Evolutionary conservation across 345 rosid species (phyloP).

Genomic region (Eucalyptus tenuipes): DNA sequence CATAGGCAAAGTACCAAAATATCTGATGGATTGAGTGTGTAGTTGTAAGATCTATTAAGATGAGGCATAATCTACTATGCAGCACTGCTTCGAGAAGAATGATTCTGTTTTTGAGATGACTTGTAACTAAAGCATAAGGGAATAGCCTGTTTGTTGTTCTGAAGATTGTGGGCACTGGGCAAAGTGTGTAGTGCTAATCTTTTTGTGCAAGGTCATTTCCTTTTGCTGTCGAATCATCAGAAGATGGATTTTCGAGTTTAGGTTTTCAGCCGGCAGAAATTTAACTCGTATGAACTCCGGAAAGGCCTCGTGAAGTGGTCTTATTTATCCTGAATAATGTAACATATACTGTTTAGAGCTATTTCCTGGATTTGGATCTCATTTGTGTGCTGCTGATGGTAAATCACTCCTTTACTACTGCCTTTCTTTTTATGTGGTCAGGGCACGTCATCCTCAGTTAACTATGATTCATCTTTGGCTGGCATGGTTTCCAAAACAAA

Average conservation of each 20-base stretch:
- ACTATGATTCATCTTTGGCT: constrained; percentile 67
- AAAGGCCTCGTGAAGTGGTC: neutral
- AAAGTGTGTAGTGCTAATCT: neutral
- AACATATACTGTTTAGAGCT: neutral
- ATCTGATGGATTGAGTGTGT: neutral
- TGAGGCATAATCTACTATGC: neutral
- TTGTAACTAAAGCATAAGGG: neutral
- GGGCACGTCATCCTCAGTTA: constrained; percentile 84
- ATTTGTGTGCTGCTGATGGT: neutral
- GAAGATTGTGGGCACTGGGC: neutral
- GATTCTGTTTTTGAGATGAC: neutral
- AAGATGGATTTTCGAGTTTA: neutral
- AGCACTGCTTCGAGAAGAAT: neutral
- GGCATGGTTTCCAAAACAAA: constrained; percentile 61
- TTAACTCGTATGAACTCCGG: neutral
- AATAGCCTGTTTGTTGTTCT: neutral
- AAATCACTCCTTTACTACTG: neutral
- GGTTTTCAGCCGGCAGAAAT: neutral
- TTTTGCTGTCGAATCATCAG: neutral
- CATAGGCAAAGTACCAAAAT: neutral
- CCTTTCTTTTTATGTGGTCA: constrained; percentile 12
- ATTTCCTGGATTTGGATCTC: neutral
- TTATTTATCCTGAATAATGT: neutral
- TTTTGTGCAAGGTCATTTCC: neutral
- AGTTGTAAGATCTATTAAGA: neutral